Base-by-base conservation (phyloP, 2,329 filamentous ascomycete genomes). In the Ambrosiella xylebori region DNA sequence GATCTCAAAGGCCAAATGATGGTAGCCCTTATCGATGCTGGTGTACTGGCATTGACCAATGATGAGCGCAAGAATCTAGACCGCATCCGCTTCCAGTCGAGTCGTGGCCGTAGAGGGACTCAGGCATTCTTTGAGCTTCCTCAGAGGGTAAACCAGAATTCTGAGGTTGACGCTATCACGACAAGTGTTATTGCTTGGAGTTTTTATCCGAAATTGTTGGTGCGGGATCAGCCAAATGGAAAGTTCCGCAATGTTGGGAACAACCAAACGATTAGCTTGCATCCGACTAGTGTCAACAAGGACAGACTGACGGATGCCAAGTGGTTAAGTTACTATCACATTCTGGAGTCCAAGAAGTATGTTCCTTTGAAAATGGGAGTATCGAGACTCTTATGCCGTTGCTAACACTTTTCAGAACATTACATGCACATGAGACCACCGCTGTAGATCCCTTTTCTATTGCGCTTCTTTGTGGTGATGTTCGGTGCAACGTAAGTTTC, bases 281-380 rank as follows among this genome's bases (percentile, higher is more conserved):
- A 95, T 64, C 86, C 89, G 0, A 86, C 85, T 0, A 95, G 88
- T 1, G 87, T 98, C 63, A 97, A 97, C 69, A 89, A 89, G 66
- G 78, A 76, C 7, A 74, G 74, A 61, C 73, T 75, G 52, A 60
- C 52, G 12, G 79, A 82, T 45, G 73, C 89, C 44, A 84, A 82
- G 65, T 97, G 88, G 82, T 73, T 98, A 50, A 93, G 87, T 0
- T 98, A 95, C 69, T 97, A 97, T 71, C 86, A 95, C 68, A 95
- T 97, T 63, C 95, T 97, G 88, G 90, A 96, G 69, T 85, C 86
- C 2, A 89, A 84, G 74, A 72, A 87, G 83, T 77, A 78, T 77
- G 73, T 75, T 53, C 2, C 41, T 37, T 39, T 13, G 17, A 27
- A 12, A 19, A 13, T 5, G n/a, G n/a, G 41, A 56, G 40, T 40